Base-by-base conservation (phyloP, 1,284 basidiomycete genomes). In the Papiliotrema flavescens region DNA sequence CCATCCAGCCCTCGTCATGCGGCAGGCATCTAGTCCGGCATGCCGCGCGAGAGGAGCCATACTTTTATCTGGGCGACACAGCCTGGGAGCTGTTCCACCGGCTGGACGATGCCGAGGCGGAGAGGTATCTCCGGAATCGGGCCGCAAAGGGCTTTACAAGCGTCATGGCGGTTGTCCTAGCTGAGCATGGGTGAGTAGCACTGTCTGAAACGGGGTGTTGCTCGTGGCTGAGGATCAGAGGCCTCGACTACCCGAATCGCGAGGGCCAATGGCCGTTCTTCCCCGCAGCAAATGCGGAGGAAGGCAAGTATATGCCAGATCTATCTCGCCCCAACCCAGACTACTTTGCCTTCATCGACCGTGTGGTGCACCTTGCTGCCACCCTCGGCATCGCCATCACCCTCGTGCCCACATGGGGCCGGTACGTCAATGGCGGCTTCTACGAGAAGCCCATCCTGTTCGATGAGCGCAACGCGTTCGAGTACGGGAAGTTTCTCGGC, bases 41-140 rank as follows among this genome's bases (percentile, higher is more conserved):
- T 36, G 34, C 22, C 24, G 15, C 37, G 3, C 49, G 36, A 8
- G 41, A 47, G 14, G 34, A 47, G 23, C 57, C 61, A 6, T 65
- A 60, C 57, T 63, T 60, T 55, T 61, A 50, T 32, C 55, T 56
- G 0, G 61, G 40, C 19, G 63, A 65, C 44, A 65, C 62, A 1
- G 64, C 64, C n/a, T 65, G 64, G 64, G 62, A 65, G 54, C 52
- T 63, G 22, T 52, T 57, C 34, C 60, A 60, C 37, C 51, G 62
- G 15, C 52, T 63, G 15, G 48, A 54, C 32, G 49, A 47, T 40
- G 41, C 23, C n/a, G 62, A 65, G 47, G 62, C 58, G 1, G 50
- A 55, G 45, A 9, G 43, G 19, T 65, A 60, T 40, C 47, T 65
- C 2, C 17, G 44, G n/a, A 60, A 59, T 35, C 48, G 64, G 7